A percentile compares a stretch with the other conserved stretches of the same genome.
These are phyloP conservation scores for Eimeria zaria DNA, from an alignment of 169 alveolate species.

Conservation along the genomic window DNA sequence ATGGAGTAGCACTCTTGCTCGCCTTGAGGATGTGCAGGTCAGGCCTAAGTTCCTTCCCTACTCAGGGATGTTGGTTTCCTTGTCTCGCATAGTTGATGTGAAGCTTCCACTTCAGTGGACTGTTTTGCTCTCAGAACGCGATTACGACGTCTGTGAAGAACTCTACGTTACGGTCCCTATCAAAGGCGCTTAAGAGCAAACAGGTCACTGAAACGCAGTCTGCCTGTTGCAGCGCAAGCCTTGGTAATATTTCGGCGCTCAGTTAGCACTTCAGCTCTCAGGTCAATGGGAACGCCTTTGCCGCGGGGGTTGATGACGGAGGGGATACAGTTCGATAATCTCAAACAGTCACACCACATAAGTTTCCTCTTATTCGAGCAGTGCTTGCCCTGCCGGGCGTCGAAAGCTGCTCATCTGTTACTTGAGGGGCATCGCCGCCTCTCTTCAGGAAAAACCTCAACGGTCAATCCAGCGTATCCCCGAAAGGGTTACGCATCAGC, in stretches of 20 bases:
- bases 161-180: background rate
- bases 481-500: background rate
- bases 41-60: background rate
- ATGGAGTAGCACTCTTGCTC: background rate
- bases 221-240: background rate
- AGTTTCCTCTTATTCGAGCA: background rate
- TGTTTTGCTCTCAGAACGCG: constrained; percentile 19
- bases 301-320: background rate
- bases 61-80: background rate
- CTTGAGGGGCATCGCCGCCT: background rate
- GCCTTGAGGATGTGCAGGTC: constrained; percentile 28
- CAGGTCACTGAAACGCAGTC: background rate
- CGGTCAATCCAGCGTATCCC: background rate
- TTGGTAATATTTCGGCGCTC: background rate
- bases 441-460: background rate
- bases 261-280: background rate
- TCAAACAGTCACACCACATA: background rate
- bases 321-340: background rate
- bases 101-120: background rate
- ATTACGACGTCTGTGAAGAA: constrained; percentile 6
- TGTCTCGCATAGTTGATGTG: background rate
- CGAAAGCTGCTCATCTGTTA: background rate
- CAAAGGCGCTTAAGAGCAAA: background rate
- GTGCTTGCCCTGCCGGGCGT: background rate
- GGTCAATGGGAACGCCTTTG: background rate